A percentile compares a stretch with the other conserved stretches of the same genome.
phyloP scores from a whole-genome alignment of 2,329 filamentous ascomycete genomes.

The Setomelanomma holmii region DNA sequence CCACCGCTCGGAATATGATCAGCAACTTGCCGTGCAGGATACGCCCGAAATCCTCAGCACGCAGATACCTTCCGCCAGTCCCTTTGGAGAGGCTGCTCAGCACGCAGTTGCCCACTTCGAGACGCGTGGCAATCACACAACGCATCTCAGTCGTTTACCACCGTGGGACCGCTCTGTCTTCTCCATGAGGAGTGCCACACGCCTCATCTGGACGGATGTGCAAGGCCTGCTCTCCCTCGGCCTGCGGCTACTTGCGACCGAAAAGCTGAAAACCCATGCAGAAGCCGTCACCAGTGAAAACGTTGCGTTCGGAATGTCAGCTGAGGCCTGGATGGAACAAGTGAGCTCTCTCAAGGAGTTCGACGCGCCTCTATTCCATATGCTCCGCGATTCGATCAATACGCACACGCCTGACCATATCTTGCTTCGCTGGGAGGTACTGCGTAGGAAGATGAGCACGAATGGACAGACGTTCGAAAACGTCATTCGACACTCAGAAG shows the following conservation, averaged over 20 bases:
- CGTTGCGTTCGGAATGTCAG: not conserved
- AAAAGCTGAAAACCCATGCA: not conserved
- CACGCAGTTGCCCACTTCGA: not conserved
- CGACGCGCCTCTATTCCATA: slow-evolving; percentile 6
- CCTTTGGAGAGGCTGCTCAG: not conserved
- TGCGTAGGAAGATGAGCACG: not conserved
- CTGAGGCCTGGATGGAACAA: not conserved
- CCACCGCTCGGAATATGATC: not conserved
- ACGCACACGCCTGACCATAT: slow-evolving; percentile 9
- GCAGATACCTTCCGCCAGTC: not conserved
- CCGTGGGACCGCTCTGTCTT: not conserved
- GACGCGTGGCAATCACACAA: not conserved
- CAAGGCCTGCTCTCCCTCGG: not conserved
- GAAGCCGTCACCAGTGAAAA: not conserved
- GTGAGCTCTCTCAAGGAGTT: not conserved
- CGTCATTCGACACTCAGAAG: slow-evolving; percentile 5
- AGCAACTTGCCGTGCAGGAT: not conserved
- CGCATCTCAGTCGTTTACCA: not conserved
- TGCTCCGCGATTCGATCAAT: slow-evolving; percentile 8
- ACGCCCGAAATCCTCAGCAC: not conserved
- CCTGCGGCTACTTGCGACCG: not conserved
- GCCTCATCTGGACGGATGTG: not conserved
- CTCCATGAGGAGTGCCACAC: not conserved
- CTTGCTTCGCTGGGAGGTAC: slow-evolving; percentile 3
- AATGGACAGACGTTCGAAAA: not conserved